Evolutionary conservation across 352 stramenopile genomes (phyloP).

Genomic region (Phytophthora europaea): DNA sequence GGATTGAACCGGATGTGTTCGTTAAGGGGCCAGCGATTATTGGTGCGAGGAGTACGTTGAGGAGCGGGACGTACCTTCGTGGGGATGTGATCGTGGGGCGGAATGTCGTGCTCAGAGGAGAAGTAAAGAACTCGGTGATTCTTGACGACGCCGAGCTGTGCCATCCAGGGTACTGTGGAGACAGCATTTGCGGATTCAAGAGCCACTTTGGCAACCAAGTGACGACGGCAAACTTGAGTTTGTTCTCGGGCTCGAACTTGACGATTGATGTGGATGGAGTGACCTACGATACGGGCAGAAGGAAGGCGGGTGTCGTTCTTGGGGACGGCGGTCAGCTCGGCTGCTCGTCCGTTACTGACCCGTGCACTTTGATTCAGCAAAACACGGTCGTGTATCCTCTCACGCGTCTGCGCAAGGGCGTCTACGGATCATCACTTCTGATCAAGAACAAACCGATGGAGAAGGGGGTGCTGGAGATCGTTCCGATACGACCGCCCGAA

Average conservation of each 20-base stretch:
- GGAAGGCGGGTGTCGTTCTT: slow-evolving; percentile 78
- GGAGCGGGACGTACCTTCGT: slow-evolving; percentile 74
- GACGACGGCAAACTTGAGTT: slow-evolving; percentile 78
- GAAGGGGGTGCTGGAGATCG: slow-evolving; percentile 70
- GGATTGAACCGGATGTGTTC: slow-evolving; percentile 75
- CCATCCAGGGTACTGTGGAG: slow-evolving; percentile 79
- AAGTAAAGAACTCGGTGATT: slow-evolving; percentile 81
- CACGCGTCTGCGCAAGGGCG: slow-evolving; percentile 65
- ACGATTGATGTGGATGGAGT: slow-evolving; percentile 42
- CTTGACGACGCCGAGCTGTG: slow-evolving; percentile 80
- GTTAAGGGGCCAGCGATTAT: slow-evolving; percentile 86
- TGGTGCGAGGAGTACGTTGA: slow-evolving; percentile 64
- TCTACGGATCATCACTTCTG: slow-evolving; percentile 75
- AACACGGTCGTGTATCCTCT: slow-evolving; percentile 79
- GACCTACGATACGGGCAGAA: slow-evolving; percentile 70
- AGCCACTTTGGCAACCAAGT: slow-evolving; percentile 89
- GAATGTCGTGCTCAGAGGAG: slow-evolving; percentile 70
- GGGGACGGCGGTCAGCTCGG: slow-evolving; percentile 79
- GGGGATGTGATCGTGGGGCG: slow-evolving; percentile 73
- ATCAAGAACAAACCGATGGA: slow-evolving; percentile 89
- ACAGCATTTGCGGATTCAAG: slow-evolving; percentile 79
- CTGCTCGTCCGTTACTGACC: slow-evolving; percentile 78
- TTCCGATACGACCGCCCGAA: slow-evolving; percentile 33
- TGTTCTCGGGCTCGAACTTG: slow-evolving; percentile 54
- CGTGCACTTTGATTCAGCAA: slow-evolving; percentile 68